These are phyloP conservation scores for Coemansia sp. DNA, from an alignment of 192 early-diverging fungal species.

Conservation along the genomic window DNA sequence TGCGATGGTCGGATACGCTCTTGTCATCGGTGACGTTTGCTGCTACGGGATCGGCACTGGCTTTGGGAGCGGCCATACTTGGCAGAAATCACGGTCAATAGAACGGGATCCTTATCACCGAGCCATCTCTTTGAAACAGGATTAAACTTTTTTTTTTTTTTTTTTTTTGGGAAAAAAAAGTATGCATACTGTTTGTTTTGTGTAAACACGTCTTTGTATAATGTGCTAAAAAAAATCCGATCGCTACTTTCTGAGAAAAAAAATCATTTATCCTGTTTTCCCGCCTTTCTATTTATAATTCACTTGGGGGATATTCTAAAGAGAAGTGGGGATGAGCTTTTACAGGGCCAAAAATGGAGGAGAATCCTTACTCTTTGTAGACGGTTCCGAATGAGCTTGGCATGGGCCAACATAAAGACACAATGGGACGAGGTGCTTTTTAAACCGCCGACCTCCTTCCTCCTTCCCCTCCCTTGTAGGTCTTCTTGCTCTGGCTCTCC, in stretches of 20 bases:
- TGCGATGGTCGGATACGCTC: constrained; percentile 31
- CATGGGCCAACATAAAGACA: background rate
- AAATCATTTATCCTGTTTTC: too few species aligned
- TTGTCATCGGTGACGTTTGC: constrained; percentile 18
- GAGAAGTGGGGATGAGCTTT: too few species aligned
- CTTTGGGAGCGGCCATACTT: background rate
- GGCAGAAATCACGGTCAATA: background rate
- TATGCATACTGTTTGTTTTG: background rate
- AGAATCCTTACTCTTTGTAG: too few species aligned
- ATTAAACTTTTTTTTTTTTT: too few species aligned
- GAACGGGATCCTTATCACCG: background rate
- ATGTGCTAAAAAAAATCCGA: too few species aligned
- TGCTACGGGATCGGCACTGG: constrained; percentile 3
- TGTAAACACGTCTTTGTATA: too few species aligned
- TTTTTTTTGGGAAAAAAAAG: too few species aligned
- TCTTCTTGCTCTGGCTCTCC: background rate
- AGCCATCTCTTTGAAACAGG: background rate
- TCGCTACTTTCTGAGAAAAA: too few species aligned
- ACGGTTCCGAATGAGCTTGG: background rate
- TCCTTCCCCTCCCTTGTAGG: background rate
- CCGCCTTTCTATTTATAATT: too few species aligned
- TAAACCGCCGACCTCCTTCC: background rate
- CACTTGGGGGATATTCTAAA: too few species aligned
- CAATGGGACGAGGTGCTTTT: background rate
- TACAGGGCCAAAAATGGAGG: too few species aligned